phyloP scores from a whole-genome alignment of 257 asterid genomes.

The Rauvolfia tetraphylla region DNA sequence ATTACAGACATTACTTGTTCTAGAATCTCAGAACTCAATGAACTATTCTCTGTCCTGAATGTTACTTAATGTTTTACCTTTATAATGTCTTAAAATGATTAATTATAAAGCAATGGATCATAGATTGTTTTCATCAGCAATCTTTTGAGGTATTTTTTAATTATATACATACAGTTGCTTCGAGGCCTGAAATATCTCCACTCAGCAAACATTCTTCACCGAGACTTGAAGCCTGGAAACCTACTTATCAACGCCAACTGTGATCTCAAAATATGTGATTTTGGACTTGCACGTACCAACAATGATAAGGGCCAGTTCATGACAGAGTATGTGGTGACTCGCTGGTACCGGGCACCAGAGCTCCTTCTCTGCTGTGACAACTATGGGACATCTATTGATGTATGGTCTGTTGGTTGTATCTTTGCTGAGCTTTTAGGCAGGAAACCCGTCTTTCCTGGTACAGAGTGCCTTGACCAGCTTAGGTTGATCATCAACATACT shows the following conservation, averaged over 20 bases:
- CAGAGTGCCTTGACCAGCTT: constrained; percentile 28
- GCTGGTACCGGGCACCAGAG: constrained; percentile 30
- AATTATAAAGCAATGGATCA: neutral
- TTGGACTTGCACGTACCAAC: constrained; percentile 28
- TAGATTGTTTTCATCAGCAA: neutral
- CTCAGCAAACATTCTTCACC: constrained; percentile 27
- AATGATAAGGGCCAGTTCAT: constrained; percentile 29
- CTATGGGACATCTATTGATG: constrained; percentile 27
- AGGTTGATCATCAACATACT: constrained; percentile 29
- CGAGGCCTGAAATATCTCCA: constrained; percentile 31
- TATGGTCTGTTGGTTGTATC: constrained; percentile 31
- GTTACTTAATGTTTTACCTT: neutral
- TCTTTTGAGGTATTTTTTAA: neutral
- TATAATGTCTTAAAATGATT: neutral
- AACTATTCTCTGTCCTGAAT: neutral
- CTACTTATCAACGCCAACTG: constrained; percentile 28
- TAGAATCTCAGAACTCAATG: neutral
- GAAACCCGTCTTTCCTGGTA: constrained; percentile 28
- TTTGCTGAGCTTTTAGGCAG: constrained; percentile 30
- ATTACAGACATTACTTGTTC: neutral
- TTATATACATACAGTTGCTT: constrained; percentile 18
- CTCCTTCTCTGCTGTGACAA: constrained; percentile 30
- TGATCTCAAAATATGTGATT: constrained; percentile 28
- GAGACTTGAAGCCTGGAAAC: constrained; percentile 30
- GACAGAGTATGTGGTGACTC: constrained; percentile 31